These are phyloP conservation scores for Coemansia aciculifera DNA, from an alignment of 192 early-diverging fungal genomes.

Conservation along the genomic window DNA sequence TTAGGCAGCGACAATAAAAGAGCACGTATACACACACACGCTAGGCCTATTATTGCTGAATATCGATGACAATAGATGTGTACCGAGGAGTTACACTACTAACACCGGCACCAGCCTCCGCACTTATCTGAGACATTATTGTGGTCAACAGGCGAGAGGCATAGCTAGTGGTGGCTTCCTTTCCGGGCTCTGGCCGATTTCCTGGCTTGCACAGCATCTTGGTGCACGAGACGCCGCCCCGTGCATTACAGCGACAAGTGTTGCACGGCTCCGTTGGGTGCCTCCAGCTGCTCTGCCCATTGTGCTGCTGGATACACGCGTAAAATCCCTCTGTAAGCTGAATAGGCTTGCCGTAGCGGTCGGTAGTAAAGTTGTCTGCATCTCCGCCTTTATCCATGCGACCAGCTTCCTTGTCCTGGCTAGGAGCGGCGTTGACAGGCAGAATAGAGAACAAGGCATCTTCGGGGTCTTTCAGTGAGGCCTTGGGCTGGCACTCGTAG, in stretches of 20 bases:
- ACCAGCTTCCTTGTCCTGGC: not conserved
- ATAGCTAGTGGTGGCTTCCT: not conserved
- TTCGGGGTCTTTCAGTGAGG: slow-evolving; percentile 23
- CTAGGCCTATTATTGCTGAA: slow-evolving; percentile 7
- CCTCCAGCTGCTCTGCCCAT: slow-evolving; percentile 26
- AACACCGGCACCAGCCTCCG: not conserved
- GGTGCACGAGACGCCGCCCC: slow-evolving; percentile 38
- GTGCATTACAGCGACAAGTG: slow-evolving; percentile 32
- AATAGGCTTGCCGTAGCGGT: not conserved
- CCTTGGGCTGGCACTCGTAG: slow-evolving; percentile 37
- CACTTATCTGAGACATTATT: slow-evolving; percentile 14
- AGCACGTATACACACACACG: not conserved
- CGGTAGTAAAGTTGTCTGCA: slow-evolving; percentile 1
- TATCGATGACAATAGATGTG: slow-evolving; percentile 29
- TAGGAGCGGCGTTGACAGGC: not conserved
- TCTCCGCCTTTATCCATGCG: not conserved
- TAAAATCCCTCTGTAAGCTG: slow-evolving; percentile 35
- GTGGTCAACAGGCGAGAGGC: slow-evolving; percentile 23
- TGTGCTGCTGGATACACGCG: slow-evolving; percentile 35
- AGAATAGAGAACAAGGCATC: slow-evolving; percentile 18
- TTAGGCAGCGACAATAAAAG: not conserved
- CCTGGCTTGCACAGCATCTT: slow-evolving; percentile 33
- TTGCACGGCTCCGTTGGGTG: slow-evolving; percentile 38
- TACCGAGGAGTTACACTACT: slow-evolving; percentile 9
- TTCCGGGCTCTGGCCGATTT: not conserved